These are phyloP conservation scores for Pyrus hybrid DNA, from an alignment of 331 rosid species.

Conservation along the genomic window DNA sequence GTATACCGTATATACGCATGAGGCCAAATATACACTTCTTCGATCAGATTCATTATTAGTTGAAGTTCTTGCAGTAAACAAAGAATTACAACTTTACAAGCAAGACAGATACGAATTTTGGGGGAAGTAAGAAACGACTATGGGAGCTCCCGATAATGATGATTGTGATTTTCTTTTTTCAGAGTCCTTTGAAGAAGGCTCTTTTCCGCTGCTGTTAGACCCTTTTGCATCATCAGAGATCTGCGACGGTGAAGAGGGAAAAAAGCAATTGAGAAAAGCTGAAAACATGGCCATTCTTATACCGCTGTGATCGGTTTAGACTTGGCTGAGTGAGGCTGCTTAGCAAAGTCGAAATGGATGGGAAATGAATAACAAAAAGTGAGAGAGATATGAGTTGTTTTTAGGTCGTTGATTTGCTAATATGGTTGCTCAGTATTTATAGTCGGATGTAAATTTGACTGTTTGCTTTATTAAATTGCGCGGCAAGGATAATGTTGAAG, in stretches of 20 bases:
- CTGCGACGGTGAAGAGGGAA: neutral
- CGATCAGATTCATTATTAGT: neutral
- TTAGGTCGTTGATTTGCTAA: neutral
- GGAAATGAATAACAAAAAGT: neutral
- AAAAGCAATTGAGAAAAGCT: neutral
- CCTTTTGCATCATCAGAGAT: neutral
- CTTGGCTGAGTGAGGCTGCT: neutral
- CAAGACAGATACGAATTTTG: constrained; percentile 1
- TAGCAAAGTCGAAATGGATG: neutral
- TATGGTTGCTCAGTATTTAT: neutral
- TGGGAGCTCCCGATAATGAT: constrained; percentile 12
- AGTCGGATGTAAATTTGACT: neutral
- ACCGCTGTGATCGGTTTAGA: neutral
- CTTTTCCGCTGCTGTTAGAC: neutral
- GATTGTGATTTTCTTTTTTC: constrained; percentile 8
- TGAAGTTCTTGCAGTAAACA: too few relatives aligned
- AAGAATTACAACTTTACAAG: neutral
- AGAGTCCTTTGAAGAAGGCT: constrained; percentile 11
- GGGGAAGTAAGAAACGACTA: constrained; percentile 22
- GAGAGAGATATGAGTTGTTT: neutral
- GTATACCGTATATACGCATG: too few relatives aligned
- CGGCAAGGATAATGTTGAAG: neutral
- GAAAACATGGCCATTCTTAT: neutral
- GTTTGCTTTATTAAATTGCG: neutral
- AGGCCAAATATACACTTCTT: too few relatives aligned